Conservation (phyloP, 768 basidiomycete genomes). For the Podaxis mareebaensis region DNA sequence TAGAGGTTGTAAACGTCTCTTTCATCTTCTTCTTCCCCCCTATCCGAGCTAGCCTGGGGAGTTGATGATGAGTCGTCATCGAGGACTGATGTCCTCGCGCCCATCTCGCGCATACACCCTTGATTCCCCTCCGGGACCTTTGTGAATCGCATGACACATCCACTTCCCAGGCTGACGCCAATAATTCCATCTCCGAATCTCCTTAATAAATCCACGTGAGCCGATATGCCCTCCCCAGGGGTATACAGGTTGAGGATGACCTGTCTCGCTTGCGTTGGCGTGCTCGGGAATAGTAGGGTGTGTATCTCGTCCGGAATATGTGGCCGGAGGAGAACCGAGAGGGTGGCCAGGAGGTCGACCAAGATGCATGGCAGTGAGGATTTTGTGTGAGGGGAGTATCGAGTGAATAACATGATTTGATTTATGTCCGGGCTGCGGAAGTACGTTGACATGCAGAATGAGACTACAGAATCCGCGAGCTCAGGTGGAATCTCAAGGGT, state of each 20-base stretch:
- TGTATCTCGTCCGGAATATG: slow-evolving; percentile 51
- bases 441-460: slow-evolving; percentile 58
- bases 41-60: too few species aligned
- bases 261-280: slow-evolving; percentile 61
- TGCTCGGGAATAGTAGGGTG: slow-evolving; percentile 59
- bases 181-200: slow-evolving; percentile 91
- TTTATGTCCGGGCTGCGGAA: slow-evolving; percentile 55
- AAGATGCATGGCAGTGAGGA: slow-evolving; percentile 54
- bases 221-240: slow-evolving; percentile 86
- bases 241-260: slow-evolving; percentile 88
- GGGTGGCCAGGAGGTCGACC: slow-evolving; percentile 46
- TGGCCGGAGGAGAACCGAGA: slow-evolving; percentile 51
- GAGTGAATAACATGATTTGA: slow-evolving; percentile 87
- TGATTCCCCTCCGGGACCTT: slow-evolving; percentile 17
- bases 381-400: slow-evolving; percentile 27
- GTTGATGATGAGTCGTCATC: background rate
- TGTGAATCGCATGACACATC: slow-evolving; percentile 82
- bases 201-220: slow-evolving; percentile 83
- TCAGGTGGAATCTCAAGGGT: slow-evolving; percentile 48
- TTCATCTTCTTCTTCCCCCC: slow-evolving; percentile 15
- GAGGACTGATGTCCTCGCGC: background rate
- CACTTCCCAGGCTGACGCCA: slow-evolving; percentile 79
- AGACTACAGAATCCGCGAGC: slow-evolving; percentile 48
- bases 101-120: background rate
- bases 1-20: slow-evolving; percentile 51